Conservation (phyloP, 164 flowering plant genomes). For the Vitis rupestris region DNA sequence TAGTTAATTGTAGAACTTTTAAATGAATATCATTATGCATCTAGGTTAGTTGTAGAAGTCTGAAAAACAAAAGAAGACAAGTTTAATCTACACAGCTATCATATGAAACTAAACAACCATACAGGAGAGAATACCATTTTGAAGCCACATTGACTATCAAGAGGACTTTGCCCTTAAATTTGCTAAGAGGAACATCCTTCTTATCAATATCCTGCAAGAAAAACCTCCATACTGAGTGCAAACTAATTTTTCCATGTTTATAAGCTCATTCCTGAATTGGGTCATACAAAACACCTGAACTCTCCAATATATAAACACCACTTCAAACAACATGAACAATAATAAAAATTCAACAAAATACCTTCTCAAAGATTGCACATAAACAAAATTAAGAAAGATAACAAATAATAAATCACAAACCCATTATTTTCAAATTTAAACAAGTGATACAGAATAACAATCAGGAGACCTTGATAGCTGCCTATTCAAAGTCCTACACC, state of each 20-base stretch:
- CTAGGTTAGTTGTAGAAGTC: not conserved
- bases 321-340: no score
- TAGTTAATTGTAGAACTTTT: not conserved
- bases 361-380: no score
- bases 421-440: no score
- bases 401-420: no score
- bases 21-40: not conserved
- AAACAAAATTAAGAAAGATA: no score
- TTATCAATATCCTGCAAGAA: constrained; percentile 81
- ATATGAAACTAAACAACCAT: not conserved
- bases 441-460: no score
- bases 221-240: not conserved
- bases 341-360: no score
- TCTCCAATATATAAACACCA: no score
- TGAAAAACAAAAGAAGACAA: not conserved
- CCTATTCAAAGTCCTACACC: no score
- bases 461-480: no score
- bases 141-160: constrained; percentile 94
- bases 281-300: no score
- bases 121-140: constrained; percentile 52
- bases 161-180: constrained; percentile 83
- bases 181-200: constrained; percentile 73
- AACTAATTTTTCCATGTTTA: not conserved
- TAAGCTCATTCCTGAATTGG: no score
- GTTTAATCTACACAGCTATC: not conserved